Evolutionary conservation across 2,329 filamentous ascomycete genomes (phyloP).

Genomic region (Aspergillus fischeri): DNA sequence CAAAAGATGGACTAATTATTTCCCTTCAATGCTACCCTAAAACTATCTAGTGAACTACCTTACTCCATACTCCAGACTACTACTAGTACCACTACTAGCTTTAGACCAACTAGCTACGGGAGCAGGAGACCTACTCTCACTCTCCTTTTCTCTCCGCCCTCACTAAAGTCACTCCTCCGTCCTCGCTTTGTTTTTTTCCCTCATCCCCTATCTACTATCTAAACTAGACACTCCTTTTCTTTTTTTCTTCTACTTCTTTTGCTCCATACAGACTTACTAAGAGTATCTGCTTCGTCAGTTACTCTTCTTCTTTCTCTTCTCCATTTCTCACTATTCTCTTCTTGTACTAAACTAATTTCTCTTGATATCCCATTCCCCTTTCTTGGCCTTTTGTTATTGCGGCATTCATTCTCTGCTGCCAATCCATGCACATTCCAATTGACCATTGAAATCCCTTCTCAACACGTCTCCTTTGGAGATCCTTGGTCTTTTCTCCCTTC

Average conservation of each 20-base stretch:
- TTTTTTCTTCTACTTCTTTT: neutral
- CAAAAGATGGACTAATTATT: neutral
- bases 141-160: neutral
- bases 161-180: neutral
- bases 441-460: slow-evolving; percentile 21
- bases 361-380: slow-evolving; percentile 3
- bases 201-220: neutral
- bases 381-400: slow-evolving; percentile 3
- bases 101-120: neutral
- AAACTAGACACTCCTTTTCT: neutral
- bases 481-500: slow-evolving; percentile 22
- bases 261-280: neutral
- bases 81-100: neutral
- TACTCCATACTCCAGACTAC: neutral
- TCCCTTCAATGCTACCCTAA: neutral
- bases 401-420: slow-evolving; percentile 5
- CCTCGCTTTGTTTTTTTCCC: neutral
- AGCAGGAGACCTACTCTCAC: neutral
- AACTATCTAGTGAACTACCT: neutral
- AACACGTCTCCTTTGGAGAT: slow-evolving; percentile 27
- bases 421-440: slow-evolving; percentile 31
- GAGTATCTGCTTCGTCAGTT: neutral
- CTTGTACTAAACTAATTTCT: slow-evolving; percentile 5
- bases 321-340: slow-evolving; percentile 12
- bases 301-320: slow-evolving; percentile 8